Percentiles rank a stretch among this genome's conserved stretches.
Conservation (phyloP, 352 stramenopile genomes). For the Elongisporangium senticosum region DNA sequence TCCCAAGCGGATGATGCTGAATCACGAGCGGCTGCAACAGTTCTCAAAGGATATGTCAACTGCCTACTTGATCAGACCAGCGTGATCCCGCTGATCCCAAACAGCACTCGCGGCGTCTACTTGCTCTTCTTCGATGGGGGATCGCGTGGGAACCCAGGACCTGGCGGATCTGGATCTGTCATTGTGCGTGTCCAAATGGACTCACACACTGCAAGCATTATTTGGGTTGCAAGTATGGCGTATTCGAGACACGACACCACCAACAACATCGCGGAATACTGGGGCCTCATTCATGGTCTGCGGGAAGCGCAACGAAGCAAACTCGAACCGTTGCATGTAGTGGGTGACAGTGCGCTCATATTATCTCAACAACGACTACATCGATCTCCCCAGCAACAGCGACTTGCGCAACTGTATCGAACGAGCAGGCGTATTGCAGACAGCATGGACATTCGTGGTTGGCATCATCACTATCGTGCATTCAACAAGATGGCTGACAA, state of each 20-base stretch:
- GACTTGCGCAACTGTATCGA: constrained; percentile 2
- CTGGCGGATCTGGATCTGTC: constrained; percentile 3
- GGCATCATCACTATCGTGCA: constrained; percentile 1
- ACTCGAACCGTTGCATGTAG: constrained; percentile 1
- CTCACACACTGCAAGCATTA: constrained; percentile 1
- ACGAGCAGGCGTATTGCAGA: background rate
- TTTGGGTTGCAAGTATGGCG: constrained; percentile 4
- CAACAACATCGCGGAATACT: constrained; percentile 6
- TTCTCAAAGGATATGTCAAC: no score
- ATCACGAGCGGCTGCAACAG: constrained; percentile 3
- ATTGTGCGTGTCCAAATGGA: constrained; percentile 2
- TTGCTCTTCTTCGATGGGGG: constrained; percentile 7
- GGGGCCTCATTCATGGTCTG: constrained; percentile 3
- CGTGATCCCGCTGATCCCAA: constrained; percentile 1
- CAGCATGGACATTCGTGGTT: background rate
- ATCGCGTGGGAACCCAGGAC: constrained; percentile 2
- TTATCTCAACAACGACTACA: constrained; percentile 4
- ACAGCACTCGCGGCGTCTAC: constrained; percentile 1
- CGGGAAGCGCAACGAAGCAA: background rate
- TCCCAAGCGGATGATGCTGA: no score
- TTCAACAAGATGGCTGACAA: constrained; percentile 8
- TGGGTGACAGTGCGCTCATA: constrained; percentile 8
- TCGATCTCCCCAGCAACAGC: constrained; percentile 2
- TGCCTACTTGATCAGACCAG: no score
- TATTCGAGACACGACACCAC: background rate